Evolutionary conservation across 805 yeast genomes (phyloP).

Genomic region (Grigorovia jiainica): DNA sequence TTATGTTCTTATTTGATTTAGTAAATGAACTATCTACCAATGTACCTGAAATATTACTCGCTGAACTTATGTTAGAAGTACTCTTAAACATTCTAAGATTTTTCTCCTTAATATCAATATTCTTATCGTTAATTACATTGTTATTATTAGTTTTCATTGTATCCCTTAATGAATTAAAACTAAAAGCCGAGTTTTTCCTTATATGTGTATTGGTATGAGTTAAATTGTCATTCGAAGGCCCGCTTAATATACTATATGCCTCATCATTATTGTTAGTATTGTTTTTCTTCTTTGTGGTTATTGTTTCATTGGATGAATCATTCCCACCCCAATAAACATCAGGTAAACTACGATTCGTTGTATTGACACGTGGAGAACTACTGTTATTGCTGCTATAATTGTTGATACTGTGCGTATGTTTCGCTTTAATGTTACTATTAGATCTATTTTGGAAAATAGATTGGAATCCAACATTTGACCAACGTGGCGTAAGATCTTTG

Average conservation of each 20-base stretch:
- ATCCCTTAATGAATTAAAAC: no score
- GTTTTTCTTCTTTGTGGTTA: slow-evolving; percentile 4
- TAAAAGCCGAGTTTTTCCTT: no score
- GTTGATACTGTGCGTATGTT: not conserved
- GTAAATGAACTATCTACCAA: not conserved
- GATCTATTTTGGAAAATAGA: slow-evolving; percentile 12
- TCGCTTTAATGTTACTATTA: not conserved
- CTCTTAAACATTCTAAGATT: slow-evolving; percentile 10
- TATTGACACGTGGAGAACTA: no score
- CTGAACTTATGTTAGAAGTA: slow-evolving; percentile 5
- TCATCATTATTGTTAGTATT: slow-evolving; percentile 8
- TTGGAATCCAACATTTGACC: slow-evolving; percentile 15
- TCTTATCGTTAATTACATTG: slow-evolving; percentile 1
- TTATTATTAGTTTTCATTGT: no score
- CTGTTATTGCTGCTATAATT: not conserved
- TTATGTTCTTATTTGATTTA: not conserved
- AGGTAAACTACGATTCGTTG: slow-evolving; percentile 3
- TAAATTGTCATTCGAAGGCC: no score
- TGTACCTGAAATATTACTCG: not conserved
- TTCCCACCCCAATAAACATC: slow-evolving; percentile 1
- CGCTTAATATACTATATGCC: no score
- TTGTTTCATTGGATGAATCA: not conserved
- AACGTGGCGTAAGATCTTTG: slow-evolving; percentile 5
- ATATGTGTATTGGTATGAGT: no score
- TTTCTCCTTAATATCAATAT: slow-evolving; percentile 5